These are phyloP conservation scores for Sporisorium graminicola DNA, from an alignment of 1,284 basidiomycete species.

Conservation along the genomic window DNA sequence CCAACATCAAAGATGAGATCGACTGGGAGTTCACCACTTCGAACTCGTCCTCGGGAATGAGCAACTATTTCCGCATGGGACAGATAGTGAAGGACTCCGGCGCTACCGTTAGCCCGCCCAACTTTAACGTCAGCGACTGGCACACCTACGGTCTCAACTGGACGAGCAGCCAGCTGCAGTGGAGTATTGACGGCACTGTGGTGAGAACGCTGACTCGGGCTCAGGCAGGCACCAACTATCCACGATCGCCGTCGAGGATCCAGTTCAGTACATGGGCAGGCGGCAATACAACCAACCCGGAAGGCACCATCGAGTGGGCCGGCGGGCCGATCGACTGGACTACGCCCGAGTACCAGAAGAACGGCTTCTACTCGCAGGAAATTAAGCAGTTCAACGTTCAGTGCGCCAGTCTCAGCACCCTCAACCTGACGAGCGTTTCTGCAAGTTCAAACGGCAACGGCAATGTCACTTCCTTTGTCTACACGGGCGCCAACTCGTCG, in stretches of 20 bases:
- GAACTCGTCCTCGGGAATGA: constrained; percentile 31
- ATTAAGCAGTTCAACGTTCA: constrained; percentile 51
- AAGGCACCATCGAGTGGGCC: constrained; percentile 57
- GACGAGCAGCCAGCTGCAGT: constrained; percentile 55
- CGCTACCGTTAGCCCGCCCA: constrained; percentile 9
- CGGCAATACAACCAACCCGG: constrained; percentile 43
- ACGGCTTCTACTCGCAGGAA: constrained; percentile 65
- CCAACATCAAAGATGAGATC: constrained; percentile 59
- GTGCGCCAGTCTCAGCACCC: constrained; percentile 37
- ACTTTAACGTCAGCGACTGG: constrained; percentile 47
- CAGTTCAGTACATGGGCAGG: constrained; percentile 61
- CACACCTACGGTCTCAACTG: constrained; percentile 64
- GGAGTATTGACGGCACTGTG: constrained; percentile 55
- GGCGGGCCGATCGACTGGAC: constrained; percentile 59
- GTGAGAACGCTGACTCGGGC: constrained; percentile 51
- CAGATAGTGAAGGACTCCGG: constrained; percentile 17
- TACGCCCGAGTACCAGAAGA: constrained; percentile 42
- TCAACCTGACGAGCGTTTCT: constrained; percentile 25
- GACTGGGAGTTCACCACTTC: constrained; percentile 58
- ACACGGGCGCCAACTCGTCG: constrained; percentile 53
- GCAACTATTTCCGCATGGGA: constrained; percentile 58
- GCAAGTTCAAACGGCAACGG: constrained; percentile 19
- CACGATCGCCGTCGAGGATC: constrained; percentile 58
- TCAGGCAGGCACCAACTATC: constrained; percentile 45
- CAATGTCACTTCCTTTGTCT: constrained; percentile 57